A percentile compares a stretch with the other conserved stretches of the same genome.
Conservation (phyloP, 805 yeast species). For the Grigorovia transvaalensis region DNA sequence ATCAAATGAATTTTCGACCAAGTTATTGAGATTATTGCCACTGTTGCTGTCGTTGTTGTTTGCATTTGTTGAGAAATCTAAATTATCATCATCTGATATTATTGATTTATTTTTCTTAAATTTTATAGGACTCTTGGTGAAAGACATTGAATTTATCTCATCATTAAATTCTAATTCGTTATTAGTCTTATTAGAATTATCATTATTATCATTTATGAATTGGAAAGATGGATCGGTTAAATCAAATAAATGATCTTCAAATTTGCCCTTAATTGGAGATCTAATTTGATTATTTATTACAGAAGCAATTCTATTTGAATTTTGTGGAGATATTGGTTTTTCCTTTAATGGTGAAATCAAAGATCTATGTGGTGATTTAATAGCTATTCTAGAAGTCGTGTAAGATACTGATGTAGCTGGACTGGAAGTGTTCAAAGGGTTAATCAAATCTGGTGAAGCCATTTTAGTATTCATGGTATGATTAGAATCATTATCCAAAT, state of each 20-base stretch:
- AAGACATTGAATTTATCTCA: too few relatives aligned
- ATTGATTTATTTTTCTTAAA: not conserved
- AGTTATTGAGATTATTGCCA: slow-evolving; percentile 18
- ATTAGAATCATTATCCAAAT: not conserved
- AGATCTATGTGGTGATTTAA: slow-evolving; percentile 20
- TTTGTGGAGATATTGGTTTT: slow-evolving; percentile 8
- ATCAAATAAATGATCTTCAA: slow-evolving; percentile 3
- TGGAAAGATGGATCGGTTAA: slow-evolving; percentile 1
- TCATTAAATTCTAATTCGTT: not conserved
- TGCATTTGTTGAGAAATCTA: slow-evolving; percentile 21
- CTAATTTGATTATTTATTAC: slow-evolving; percentile 26
- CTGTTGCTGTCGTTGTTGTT: slow-evolving; percentile 18
- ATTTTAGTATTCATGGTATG: not conserved
- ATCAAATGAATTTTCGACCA: slow-evolving; percentile 19
- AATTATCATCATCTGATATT: not conserved
- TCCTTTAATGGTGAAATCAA: slow-evolving; percentile 3
- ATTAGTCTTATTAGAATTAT: not conserved
- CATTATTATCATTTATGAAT: not conserved
- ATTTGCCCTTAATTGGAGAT: slow-evolving; percentile 20
- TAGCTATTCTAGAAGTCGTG: slow-evolving; percentile 29
- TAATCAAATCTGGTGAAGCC: not conserved
- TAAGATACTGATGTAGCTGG: slow-evolving; percentile 30
- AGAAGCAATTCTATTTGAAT: slow-evolving; percentile 23
- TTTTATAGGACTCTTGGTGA: slow-evolving; percentile 1
- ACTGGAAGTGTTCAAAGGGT: not conserved